phyloP scores from a whole-genome alignment of 345 rosid genomes.

The Citrus sp. region DNA sequence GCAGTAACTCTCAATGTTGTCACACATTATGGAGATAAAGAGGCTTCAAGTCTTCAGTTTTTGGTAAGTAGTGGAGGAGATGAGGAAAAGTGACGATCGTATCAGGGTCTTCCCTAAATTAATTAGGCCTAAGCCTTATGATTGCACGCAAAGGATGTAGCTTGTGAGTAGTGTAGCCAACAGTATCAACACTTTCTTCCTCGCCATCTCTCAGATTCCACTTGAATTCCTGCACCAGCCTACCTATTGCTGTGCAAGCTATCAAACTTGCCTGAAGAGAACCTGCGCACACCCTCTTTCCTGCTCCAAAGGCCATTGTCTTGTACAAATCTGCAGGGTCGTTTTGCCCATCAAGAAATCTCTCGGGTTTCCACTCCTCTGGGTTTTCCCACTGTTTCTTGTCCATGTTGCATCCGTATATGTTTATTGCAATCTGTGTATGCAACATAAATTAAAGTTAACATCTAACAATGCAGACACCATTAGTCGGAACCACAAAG shows the following conservation, averaged over 20 bases:
- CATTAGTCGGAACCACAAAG: background rate
- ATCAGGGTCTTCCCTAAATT: background rate
- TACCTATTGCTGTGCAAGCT: slow-evolving; percentile 56
- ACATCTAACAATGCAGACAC: background rate
- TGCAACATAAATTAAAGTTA: background rate
- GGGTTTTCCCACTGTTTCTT: slow-evolving; percentile 68
- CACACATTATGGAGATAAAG: background rate
- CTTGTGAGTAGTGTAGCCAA: slow-evolving; percentile 67
- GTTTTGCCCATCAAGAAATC: slow-evolving; percentile 53
- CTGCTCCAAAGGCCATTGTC: slow-evolving; percentile 94
- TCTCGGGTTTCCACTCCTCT: slow-evolving; percentile 72
- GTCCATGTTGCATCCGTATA: slow-evolving; percentile 91
- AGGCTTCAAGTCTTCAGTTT: background rate
- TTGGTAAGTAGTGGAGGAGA: background rate
- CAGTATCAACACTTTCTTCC: slow-evolving; percentile 59
- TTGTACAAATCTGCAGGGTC: slow-evolving; percentile 59
- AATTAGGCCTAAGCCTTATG: slow-evolving; percentile 43
- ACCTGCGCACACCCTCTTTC: slow-evolving; percentile 79
- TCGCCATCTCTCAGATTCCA: slow-evolving; percentile 67
- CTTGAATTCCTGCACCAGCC: slow-evolving; percentile 75
- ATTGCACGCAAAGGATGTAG: slow-evolving; percentile 64
- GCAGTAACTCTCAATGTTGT: background rate
- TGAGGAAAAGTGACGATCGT: background rate
- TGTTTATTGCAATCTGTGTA: slow-evolving; percentile 73
- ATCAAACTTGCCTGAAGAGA: slow-evolving; percentile 64